Evolutionary conservation across 2,329 filamentous ascomycete genomes (phyloP).

Genomic region (Zarea fungicola): DNA sequence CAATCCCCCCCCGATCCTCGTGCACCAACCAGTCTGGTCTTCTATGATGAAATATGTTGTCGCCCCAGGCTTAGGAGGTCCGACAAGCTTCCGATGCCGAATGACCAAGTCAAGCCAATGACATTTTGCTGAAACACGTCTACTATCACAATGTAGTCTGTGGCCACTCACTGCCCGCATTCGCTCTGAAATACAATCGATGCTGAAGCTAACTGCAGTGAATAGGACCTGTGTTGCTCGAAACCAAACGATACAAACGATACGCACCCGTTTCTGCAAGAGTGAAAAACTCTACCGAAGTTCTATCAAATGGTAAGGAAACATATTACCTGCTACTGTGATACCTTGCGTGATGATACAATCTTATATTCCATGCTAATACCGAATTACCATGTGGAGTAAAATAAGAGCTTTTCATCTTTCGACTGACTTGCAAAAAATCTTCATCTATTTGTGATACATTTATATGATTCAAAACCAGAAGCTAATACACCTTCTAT

Average conservation of each 20-base stretch:
- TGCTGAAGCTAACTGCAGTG: background rate
- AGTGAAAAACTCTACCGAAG: background rate
- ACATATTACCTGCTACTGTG: background rate
- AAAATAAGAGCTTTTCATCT: slow-evolving; percentile 77
- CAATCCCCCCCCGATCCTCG: background rate
- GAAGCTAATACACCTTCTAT: slow-evolving; percentile 17
- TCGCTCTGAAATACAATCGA: background rate
- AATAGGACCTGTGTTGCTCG: background rate
- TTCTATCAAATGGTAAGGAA: slow-evolving; percentile 26
- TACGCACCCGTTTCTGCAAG: background rate
- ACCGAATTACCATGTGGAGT: slow-evolving; percentile 63
- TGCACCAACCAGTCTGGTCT: slow-evolving; percentile 12
- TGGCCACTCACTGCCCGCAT: background rate
- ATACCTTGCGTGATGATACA: slow-evolving; percentile 54
- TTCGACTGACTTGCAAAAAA: slow-evolving; percentile 59
- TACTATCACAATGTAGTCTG: slow-evolving; percentile 7
- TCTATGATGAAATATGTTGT: slow-evolving; percentile 43
- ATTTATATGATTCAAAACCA: slow-evolving; percentile 14
- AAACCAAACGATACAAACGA: background rate
- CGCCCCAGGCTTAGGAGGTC: slow-evolving; percentile 46
- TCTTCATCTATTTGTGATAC: slow-evolving; percentile 20
- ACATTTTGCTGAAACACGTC: slow-evolving; percentile 43
- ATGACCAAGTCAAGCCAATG: slow-evolving; percentile 52
- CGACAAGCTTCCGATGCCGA: slow-evolving; percentile 44
- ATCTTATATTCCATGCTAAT: slow-evolving; percentile 73